A percentile compares a stretch with the other conserved stretches of the same genome.
Evolutionary conservation across 768 basidiomycete genomes (phyloP).

Genomic region (Lentinula detonsa): DNA sequence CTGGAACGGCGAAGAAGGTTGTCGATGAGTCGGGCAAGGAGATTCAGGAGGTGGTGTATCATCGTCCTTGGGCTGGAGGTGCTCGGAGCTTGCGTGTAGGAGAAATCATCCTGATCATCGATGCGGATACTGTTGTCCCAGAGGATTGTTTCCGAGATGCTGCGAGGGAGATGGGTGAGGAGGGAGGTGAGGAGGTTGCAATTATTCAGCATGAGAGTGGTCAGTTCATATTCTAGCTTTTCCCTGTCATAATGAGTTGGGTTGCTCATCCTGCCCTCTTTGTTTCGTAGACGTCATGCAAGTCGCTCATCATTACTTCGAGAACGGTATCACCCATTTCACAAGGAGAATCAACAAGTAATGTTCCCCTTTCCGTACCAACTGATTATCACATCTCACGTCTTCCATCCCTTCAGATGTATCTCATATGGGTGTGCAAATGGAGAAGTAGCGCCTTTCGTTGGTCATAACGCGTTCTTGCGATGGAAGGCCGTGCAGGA

Average conservation of each 20-base stretch:
- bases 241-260: background rate
- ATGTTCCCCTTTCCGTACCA: no score
- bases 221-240: slow-evolving; percentile 15
- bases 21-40: background rate
- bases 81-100: slow-evolving; percentile 71
- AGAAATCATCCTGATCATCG: slow-evolving; percentile 75
- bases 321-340: slow-evolving; percentile 87
- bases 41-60: slow-evolving; percentile 25
- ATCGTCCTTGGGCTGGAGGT: slow-evolving; percentile 70
- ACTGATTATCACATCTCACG: background rate
- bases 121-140: slow-evolving; percentile 73
- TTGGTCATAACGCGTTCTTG: slow-evolving; percentile 84
- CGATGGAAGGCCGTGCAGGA: slow-evolving; percentile 87
- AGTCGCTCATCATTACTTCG: slow-evolving; percentile 83
- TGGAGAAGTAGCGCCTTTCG: slow-evolving; percentile 78
- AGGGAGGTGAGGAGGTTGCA: slow-evolving; percentile 77
- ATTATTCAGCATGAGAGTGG: slow-evolving; percentile 87
- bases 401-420: slow-evolving; percentile 19
- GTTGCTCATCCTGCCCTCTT: background rate
- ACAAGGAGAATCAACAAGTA: slow-evolving; percentile 78
- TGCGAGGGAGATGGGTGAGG: slow-evolving; percentile 78
- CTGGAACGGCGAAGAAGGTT: slow-evolving; percentile 14
- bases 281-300: slow-evolving; percentile 19
- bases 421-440: slow-evolving; percentile 77
- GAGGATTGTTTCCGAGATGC: slow-evolving; percentile 90